Conservation (phyloP, 192 early-diverging fungal genomes). For the Umbelopsis sp. region DNA sequence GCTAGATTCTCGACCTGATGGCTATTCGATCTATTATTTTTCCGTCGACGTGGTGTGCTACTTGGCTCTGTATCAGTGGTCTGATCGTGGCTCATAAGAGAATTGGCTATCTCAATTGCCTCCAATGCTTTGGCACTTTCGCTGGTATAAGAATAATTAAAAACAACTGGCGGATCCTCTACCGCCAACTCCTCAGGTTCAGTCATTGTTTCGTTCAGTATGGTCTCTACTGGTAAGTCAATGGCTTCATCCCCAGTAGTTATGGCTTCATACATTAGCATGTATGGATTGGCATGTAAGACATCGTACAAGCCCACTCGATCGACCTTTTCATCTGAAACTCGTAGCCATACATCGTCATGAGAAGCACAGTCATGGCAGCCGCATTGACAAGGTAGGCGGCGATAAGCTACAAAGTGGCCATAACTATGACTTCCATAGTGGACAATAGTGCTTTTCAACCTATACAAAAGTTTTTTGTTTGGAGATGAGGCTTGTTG, state of each 20-base stretch:
- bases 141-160: not conserved
- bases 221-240: not conserved
- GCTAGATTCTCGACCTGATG: slow-evolving; percentile 7
- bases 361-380: slow-evolving; percentile 35
- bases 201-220: not conserved
- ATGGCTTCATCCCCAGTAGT: not conserved
- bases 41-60: not conserved
- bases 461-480: slow-evolving; percentile 44
- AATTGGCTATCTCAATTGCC: slow-evolving; percentile 22
- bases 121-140: slow-evolving; percentile 11
- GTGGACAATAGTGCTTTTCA: slow-evolving; percentile 72
- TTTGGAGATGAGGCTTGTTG: slow-evolving; percentile 21
- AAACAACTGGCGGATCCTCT: not conserved
- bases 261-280: slow-evolving; percentile 65
- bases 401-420: slow-evolving; percentile 79
- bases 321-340: slow-evolving; percentile 74
- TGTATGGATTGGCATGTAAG: slow-evolving; percentile 71
- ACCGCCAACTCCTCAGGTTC: not conserved
- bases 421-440: slow-evolving; percentile 76
- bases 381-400: slow-evolving; percentile 40
- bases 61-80: not conserved
- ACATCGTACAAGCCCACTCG: slow-evolving; percentile 59
- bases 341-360: slow-evolving; percentile 62
- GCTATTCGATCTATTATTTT: slow-evolving; percentile 2
- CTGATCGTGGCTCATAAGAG: slow-evolving; percentile 21